Evolutionary conservation across 2,329 filamentous ascomycete genomes (phyloP).

Genomic region (Monosporascus sp.): DNA sequence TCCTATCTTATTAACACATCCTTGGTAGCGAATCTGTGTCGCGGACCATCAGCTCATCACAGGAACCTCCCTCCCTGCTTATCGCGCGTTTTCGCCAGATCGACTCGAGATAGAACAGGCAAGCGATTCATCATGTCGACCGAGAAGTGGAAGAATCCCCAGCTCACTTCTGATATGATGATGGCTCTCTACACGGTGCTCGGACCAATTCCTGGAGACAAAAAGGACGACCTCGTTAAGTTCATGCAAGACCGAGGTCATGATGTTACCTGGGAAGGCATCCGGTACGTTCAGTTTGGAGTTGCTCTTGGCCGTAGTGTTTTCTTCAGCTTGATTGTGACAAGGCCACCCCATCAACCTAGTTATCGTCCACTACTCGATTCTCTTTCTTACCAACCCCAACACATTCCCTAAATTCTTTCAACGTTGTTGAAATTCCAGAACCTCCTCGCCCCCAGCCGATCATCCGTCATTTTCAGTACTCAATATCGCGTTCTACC

Average conservation of each 20-base stretch:
- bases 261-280: constrained; percentile 37
- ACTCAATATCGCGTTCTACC: too few relatives aligned
- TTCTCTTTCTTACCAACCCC: neutral
- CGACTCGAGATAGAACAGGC: too few relatives aligned
- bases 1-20: too few relatives aligned
- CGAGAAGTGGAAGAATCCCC: neutral
- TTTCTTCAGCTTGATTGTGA: neutral
- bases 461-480: too few relatives aligned
- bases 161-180: constrained; percentile 18
- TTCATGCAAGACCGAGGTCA: constrained; percentile 28
- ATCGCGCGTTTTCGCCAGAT: too few relatives aligned
- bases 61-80: too few relatives aligned
- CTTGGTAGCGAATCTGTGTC: too few relatives aligned
- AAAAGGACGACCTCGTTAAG: constrained; percentile 27
- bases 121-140: neutral
- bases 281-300: constrained; percentile 33
- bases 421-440: neutral
- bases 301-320: constrained; percentile 2
- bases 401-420: neutral
- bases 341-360: neutral
- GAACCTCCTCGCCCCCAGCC: too few relatives aligned
- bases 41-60: too few relatives aligned
- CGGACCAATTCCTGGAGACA: constrained; percentile 9
- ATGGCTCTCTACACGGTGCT: constrained; percentile 22
- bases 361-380: neutral